Base-by-base conservation (phyloP, 371 early-diverging fungal species). In the Zychaea mexicana region DNA sequence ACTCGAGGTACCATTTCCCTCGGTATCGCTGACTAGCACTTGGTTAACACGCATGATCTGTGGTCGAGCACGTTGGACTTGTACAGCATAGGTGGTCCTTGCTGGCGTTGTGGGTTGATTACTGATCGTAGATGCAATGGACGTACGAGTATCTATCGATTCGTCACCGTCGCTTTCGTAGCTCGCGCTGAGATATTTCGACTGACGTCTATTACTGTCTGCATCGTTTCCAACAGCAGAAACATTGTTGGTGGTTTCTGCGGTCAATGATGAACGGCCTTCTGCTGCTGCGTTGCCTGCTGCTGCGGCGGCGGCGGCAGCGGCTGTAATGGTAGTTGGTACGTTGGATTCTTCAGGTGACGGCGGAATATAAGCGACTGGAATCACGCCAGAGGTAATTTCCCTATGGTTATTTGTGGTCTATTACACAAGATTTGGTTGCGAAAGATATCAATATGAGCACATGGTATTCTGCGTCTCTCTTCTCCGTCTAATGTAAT, bases 41-140 rank as follows among this genome's bases (percentile, higher is more conserved):
- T 77, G 73, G 58, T 78, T 77, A 49, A 81, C 78, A 30, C 82
- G 73, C 75, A 81, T 71, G 33, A 81, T 69, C 30, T 72, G 73
- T 4, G 82, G 79, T 73, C 70, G 72, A 2, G 77, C 77, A 46
- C 82, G 61, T 15, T 60, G 57, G 3, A 77, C 68, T 63, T 78
- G 79, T 15, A 77, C 63, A 24, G 82, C 82, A 53, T 80, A 75
- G 13, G 47, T 31, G 19, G 64, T 55, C 30, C 52, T 57, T 55
- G 30, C 19, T 32, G 64, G 64, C 24, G 64, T 64, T 15, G 30
- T 52, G 1, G 64, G 64, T 6, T 64, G 39, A 28, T 64, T 38
- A 52, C 55, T 62, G 2, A 42, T 15, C 5, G 58, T 49, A 3
- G 76, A 73, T 9, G 72, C 69, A 1, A 69, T 39, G 0, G 76